Percentiles rank a stretch among this genome's conserved stretches.
These are phyloP conservation scores for Datura wrightii DNA, from an alignment of 257 asterid genomes.

Conservation along the genomic window DNA sequence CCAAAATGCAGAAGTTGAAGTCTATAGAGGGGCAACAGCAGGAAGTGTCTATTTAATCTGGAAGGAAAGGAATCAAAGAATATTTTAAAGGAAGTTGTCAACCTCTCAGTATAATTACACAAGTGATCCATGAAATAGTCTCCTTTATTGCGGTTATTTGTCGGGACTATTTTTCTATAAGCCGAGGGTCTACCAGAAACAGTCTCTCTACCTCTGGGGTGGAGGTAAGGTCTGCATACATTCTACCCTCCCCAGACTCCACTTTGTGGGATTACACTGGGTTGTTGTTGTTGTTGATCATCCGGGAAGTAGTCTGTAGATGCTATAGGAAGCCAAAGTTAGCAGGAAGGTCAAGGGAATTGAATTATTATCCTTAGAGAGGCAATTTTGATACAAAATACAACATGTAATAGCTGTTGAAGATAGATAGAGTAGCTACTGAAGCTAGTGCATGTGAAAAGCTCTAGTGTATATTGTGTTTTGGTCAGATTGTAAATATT, in stretches of 20 bases:
- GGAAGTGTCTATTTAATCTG: not conserved
- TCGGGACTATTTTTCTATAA: too few relatives aligned
- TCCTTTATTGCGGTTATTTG: not conserved
- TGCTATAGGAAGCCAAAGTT: not conserved
- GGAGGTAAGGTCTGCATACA: too few relatives aligned
- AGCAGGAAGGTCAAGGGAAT: not conserved
- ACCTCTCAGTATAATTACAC: slow-evolving; percentile 7
- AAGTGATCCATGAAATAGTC: not conserved
- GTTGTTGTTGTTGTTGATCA: too few relatives aligned
- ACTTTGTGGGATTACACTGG: too few relatives aligned
- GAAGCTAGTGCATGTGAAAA: not conserved
- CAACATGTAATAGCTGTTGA: not conserved
- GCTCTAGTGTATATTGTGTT: not conserved
- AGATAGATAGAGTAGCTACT: not conserved
- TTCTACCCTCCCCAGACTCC: too few relatives aligned
- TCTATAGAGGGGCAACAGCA: not conserved
- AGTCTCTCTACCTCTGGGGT: too few relatives aligned
- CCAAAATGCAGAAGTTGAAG: not conserved
- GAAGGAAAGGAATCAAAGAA: slow-evolving; percentile 12
- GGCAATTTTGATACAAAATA: not conserved
- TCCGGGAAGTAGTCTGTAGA: not conserved
- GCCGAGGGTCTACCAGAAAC: too few relatives aligned
- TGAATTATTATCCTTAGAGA: not conserved
- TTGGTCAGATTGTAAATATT: not conserved
- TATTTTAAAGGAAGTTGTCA: not conserved